Evolutionary conservation across 176 grass and related monocot genomes (phyloP).

Genomic region (sorghum (Sorghum bicolor)): Sorghum_bicolor_NCBIv3 NC_012875.2:54890501-54891000

Average conservation of each 20-base stretch:
- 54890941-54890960: background rate
- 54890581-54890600: background rate
- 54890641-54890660: background rate
- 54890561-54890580: background rate
- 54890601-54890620: background rate
- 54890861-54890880: background rate
- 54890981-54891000: background rate
- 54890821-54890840: background rate
- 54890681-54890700: background rate
- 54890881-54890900: background rate
- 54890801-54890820: background rate
- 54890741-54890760: background rate
- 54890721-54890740: background rate
- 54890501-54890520: background rate
- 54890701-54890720: background rate
- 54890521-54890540: background rate
- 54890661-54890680: background rate
- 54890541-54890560: background rate
- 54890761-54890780: background rate
- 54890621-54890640: background rate
- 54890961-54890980: background rate
- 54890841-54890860: background rate
- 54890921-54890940: background rate
- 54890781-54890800: background rate
- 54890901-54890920: slow-evolving; percentile 19